Evolutionary conservation across 169 alveolate genomes (phyloP), one percentile per base, ranked within the genome.

Genomic region (Plasmodium adleri): DNA sequence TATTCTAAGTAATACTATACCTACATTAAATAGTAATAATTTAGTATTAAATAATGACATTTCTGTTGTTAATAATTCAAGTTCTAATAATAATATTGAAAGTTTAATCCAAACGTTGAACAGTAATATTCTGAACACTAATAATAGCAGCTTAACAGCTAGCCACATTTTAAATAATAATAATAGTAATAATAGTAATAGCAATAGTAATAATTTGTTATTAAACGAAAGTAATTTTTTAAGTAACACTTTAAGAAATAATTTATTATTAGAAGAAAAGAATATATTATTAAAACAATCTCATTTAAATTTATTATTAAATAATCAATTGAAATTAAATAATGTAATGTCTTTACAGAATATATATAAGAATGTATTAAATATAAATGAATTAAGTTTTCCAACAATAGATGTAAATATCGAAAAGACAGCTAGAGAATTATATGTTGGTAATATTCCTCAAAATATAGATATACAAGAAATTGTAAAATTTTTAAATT

Each of bases 371-470:
- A 63, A 20, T 26, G 71, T 74, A 47, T 13, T 85, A 17, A 72
- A 60, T 7, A 47, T 85, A 15, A 39, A 54, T 24, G 75, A 72
- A 3, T 50, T 74, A 62, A 24, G 72, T 22, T 50, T 74, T 7
- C 26, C 90, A 26, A 50, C 91, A 17, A 13, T 85, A 12, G 91
- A 74, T 59, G 59, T 88, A 47, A 67, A 20, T 17, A 72, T 67
- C 10, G 88, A 92, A 28, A 95, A 95, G 43, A 75, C 96, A 9
- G 95, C 94, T n/a, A 56, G 97, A 17, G 97, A 95, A 47, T 92
- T 95, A 26, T 95, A 95, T 64, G 95, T 95, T 6, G 97, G 97
- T 3, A 95, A 95, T 56, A 92, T 95, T 2, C 97, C 97, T 0
- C 95, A 93, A 2, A 91, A 94, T 5, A 83, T 92, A 26, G 94